A percentile compares a stretch with the other conserved stretches of the same genome.
Conservation (phyloP, 306 rosid species). For the Quercus mongolica region DNA sequence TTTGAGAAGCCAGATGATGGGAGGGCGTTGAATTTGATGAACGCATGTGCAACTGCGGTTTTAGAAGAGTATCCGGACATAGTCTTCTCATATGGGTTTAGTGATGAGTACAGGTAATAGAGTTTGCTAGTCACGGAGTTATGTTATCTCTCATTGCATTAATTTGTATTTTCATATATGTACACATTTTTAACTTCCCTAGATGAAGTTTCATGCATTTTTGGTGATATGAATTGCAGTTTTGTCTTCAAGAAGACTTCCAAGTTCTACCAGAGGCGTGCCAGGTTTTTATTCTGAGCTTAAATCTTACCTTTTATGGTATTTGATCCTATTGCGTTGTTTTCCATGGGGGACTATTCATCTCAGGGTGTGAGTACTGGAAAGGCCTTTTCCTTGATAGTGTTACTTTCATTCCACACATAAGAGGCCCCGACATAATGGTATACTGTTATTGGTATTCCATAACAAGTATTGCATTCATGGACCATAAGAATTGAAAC, state of each 20-base stretch:
- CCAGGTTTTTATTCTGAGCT: conserved; percentile 30
- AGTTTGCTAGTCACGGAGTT: neutral
- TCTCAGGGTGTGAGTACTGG: neutral
- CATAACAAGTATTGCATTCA: neutral
- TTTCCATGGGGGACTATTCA: neutral
- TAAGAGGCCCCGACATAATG: neutral
- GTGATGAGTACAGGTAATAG: conserved; percentile 56
- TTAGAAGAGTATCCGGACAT: conserved; percentile 63
- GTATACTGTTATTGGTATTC: neutral
- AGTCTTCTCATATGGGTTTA: conserved; percentile 70
- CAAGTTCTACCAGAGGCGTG: conserved; percentile 68
- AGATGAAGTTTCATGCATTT: neutral
- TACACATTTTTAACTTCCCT: neutral
- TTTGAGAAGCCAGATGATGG: conserved; percentile 61
- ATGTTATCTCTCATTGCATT: neutral
- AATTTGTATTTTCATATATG: neutral
- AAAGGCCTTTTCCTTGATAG: neutral
- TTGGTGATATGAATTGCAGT: conserved; percentile 23
- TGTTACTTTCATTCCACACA: neutral
- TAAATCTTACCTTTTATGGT: neutral
- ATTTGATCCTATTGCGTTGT: neutral
- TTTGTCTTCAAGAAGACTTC: conserved; percentile 74
- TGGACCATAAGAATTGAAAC: neutral
- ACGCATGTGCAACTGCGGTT: conserved; percentile 48
- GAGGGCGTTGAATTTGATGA: conserved; percentile 65